Percentiles rank a stretch among this genome's conserved stretches.
Evolutionary conservation across 768 basidiomycete genomes (phyloP).

Genomic region (Tylopilus subfusipes): DNA sequence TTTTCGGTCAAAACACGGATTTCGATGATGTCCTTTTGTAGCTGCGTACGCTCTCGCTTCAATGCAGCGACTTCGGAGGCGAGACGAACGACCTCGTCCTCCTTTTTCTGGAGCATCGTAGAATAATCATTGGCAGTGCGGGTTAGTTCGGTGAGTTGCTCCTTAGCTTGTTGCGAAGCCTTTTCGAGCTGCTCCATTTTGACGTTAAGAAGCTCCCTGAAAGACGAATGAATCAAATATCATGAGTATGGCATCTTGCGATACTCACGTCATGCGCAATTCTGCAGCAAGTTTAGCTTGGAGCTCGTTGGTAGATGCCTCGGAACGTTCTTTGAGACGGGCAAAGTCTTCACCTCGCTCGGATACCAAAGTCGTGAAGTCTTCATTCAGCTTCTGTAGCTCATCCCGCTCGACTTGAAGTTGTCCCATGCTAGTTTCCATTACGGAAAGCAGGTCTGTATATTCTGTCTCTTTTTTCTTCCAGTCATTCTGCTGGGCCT

Average conservation of each 20-base stretch:
- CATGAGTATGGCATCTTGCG: background rate
- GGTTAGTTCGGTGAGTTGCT: slow-evolving; percentile 75
- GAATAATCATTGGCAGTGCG: slow-evolving; percentile 76
- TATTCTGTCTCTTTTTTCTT: slow-evolving; percentile 61
- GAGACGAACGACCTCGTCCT: slow-evolving; percentile 60
- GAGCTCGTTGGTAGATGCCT: slow-evolving; percentile 58
- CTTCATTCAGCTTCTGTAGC: slow-evolving; percentile 61
- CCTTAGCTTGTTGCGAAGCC: slow-evolving; percentile 66
- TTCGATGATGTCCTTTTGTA: slow-evolving; percentile 60
- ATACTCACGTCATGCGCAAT: slow-evolving; percentile 56
- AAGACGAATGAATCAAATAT: background rate
- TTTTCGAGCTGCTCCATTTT: slow-evolving; percentile 62
- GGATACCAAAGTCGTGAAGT: slow-evolving; percentile 61
- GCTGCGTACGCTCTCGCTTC: slow-evolving; percentile 50
- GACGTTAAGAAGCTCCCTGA: slow-evolving; percentile 60
- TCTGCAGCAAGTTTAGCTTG: slow-evolving; percentile 70
- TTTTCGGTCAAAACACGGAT: slow-evolving; percentile 68
- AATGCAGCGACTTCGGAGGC: slow-evolving; percentile 50
- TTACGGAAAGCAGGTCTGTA: slow-evolving; percentile 49
- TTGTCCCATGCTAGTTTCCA: slow-evolving; percentile 56
- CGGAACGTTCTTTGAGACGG: slow-evolving; percentile 73
- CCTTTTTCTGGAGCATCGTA: slow-evolving; percentile 70
- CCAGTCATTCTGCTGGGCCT: slow-evolving; percentile 73
- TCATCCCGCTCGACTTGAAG: slow-evolving; percentile 59
- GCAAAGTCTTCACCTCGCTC: slow-evolving; percentile 80